Percentiles rank a stretch among this genome's conserved stretches.
These are phyloP conservation scores for Pichia ethanolica DNA, from an alignment of 805 yeast genomes.

Conservation along the genomic window DNA sequence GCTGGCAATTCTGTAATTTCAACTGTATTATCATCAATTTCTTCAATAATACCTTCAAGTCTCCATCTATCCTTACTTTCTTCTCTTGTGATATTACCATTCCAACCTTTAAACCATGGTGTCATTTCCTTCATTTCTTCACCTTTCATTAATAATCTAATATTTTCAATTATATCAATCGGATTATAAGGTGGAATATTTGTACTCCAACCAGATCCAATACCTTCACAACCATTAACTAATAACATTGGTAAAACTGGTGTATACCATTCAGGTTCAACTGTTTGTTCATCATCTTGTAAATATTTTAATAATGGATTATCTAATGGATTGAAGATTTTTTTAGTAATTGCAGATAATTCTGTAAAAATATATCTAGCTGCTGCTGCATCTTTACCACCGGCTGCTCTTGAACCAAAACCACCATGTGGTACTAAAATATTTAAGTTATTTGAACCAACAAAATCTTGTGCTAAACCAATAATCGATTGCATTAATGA, in stretches of 20 bases:
- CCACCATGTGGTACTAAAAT: constrained; percentile 85
- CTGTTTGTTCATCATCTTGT: constrained; percentile 88
- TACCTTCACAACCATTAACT: constrained; percentile 95
- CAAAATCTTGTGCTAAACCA: constrained; percentile 90
- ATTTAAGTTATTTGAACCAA: constrained; percentile 87
- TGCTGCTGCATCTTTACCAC: constrained; percentile 98
- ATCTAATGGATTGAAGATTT: constrained; percentile 72
- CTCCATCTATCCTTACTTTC: constrained; percentile 60
- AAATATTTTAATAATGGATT: constrained; percentile 69
- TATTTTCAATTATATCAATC: constrained; percentile 64
- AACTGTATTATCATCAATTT: constrained; percentile 67
- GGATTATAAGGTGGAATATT: constrained; percentile 90
- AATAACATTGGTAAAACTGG: constrained; percentile 94
- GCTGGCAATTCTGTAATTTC: constrained; percentile 93
- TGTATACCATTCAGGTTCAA: constrained; percentile 92
- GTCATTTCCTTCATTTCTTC: constrained; percentile 64
- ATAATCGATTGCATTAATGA: constrained; percentile 85
- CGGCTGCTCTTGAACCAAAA: constrained; percentile 92
- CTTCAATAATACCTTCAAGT: constrained; percentile 74
- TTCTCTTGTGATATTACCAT: constrained; percentile 60
- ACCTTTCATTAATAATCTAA: constrained; percentile 64
- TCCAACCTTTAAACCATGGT: constrained; percentile 98
- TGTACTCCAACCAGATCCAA: constrained; percentile 99
- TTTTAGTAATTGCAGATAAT: constrained; percentile 65
- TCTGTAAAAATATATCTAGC: constrained; percentile 94